Conservation (phyloP, 1,284 basidiomycete genomes). For the Trichosporon inkin region DNA sequence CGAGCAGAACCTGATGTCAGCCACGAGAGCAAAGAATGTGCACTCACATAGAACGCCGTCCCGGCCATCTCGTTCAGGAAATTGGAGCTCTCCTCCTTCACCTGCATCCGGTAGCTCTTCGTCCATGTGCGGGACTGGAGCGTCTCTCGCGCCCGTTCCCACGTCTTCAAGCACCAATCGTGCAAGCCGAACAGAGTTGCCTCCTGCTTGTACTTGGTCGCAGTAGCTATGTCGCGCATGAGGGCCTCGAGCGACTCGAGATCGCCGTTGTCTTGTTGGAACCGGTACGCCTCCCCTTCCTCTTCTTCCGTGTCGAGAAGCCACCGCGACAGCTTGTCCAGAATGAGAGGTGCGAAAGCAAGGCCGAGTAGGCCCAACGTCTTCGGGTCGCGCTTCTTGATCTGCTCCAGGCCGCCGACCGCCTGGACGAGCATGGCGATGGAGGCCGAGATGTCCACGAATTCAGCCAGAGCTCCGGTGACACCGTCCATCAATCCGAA, state of each 20-base stretch:
- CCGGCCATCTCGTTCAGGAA: not conserved
- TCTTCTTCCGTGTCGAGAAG: not conserved
- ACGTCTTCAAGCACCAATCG: constrained; percentile 71
- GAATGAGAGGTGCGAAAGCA: constrained; percentile 8
- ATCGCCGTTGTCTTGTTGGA: not conserved
- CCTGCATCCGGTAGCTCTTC: not conserved
- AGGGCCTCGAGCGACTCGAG: not conserved
- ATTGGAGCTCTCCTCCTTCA: not conserved
- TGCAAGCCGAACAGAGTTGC: constrained; percentile 71
- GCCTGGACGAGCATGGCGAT: constrained; percentile 11
- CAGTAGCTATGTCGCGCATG: not conserved
- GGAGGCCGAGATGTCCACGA: constrained; percentile 4
- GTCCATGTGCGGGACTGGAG: not conserved
- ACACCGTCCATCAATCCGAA: constrained; percentile 13
- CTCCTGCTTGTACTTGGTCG: constrained; percentile 52
- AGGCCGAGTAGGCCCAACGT: not conserved
- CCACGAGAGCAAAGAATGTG: not conserved
- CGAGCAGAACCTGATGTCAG: constrained; percentile 56
- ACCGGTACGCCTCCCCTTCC: not conserved
- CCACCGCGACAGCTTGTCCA: not conserved
- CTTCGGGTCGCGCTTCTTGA: constrained; percentile 1
- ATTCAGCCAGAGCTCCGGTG: constrained; percentile 7
- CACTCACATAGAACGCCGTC: constrained; percentile 12
- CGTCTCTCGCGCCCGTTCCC: constrained; percentile 52
- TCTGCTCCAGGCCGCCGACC: constrained; percentile 4